These are phyloP conservation scores for Mortierella sp. DNA, from an alignment of 371 early-diverging fungal genomes.

Conservation along the genomic window DNA sequence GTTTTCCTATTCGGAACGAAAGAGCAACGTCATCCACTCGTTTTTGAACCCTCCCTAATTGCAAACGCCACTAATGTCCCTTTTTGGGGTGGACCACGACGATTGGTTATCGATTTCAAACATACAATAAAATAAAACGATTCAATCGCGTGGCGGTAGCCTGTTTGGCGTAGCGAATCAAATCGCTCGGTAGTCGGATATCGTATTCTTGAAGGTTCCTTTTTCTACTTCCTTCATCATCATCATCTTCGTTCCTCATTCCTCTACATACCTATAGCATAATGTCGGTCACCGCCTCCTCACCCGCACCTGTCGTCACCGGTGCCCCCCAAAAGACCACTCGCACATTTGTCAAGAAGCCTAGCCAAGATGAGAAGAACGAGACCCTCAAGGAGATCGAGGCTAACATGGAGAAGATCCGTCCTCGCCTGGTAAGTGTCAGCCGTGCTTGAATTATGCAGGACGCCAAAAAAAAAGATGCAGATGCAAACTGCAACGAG, in stretches of 20 bases:
- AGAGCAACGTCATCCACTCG: no score
- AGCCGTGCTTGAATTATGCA: neutral
- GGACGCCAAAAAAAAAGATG: neutral
- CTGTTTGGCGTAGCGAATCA: neutral
- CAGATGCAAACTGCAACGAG: neutral
- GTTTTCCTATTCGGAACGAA: no score
- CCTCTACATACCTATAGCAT: slow-evolving; percentile 8
- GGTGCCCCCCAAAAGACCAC: slow-evolving; percentile 26
- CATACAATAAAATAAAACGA: no score
- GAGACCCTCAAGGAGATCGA: slow-evolving; percentile 44
- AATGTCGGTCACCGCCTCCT: slow-evolving; percentile 46
- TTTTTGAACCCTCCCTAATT: no score
- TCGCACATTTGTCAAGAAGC: slow-evolving; percentile 45
- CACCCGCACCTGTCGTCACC: slow-evolving; percentile 12
- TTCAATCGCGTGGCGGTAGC: neutral
- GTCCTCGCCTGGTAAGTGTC: slow-evolving; percentile 47
- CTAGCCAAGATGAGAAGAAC: slow-evolving; percentile 46
- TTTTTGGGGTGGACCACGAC: no score
- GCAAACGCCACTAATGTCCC: no score
- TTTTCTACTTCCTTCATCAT: slow-evolving; percentile 3
- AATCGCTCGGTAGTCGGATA: neutral
- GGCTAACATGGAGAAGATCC: slow-evolving; percentile 51
- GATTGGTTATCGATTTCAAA: no score
- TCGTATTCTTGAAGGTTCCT: slow-evolving; percentile 1
- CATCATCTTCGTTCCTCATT: slow-evolving; percentile 15